Conservation (phyloP, 768 basidiomycete genomes). For the Terana coerulea region DNA sequence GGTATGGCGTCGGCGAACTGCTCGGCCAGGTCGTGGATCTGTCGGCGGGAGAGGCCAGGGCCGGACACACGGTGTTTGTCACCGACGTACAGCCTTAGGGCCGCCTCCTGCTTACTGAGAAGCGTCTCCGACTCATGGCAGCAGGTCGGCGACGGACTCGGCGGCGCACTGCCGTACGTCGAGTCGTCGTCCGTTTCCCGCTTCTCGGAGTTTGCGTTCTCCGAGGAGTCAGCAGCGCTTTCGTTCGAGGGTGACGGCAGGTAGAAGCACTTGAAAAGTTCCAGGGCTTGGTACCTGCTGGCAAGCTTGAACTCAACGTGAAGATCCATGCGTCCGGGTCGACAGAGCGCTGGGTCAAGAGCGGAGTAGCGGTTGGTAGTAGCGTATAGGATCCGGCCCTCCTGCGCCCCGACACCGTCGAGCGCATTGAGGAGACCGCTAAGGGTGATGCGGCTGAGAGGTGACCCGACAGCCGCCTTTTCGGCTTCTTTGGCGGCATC, state of each 20-base stretch:
- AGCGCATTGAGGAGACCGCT: conserved; percentile 77
- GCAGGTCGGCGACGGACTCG: not conserved
- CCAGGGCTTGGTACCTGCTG: conserved; percentile 60
- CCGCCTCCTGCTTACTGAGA: not conserved
- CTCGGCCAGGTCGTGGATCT: conserved; percentile 45
- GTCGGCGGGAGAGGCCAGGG: conserved; percentile 31
- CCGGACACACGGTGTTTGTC: not conserved
- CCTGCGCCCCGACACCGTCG: conserved; percentile 75
- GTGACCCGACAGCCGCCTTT: not conserved
- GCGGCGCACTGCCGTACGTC: conserved; percentile 3
- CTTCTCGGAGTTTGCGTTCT: not conserved
- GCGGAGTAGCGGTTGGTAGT: conserved; percentile 71
- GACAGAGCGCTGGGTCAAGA: conserved; percentile 70
- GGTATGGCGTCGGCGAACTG: conserved; percentile 54
- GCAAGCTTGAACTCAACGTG: conserved; percentile 77
- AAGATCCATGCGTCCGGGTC: conserved; percentile 79
- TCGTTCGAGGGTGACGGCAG: conserved; percentile 26
- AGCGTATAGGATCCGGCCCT: conserved; percentile 79
- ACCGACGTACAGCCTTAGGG: conserved; percentile 2
- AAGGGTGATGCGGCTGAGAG: conserved; percentile 47
- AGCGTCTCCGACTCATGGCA: not conserved
- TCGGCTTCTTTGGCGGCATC: not conserved
- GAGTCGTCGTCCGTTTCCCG: conserved; percentile 1
- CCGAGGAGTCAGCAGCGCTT: not conserved
- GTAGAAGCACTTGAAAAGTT: conserved; percentile 69